These are phyloP conservation scores for Testicularia cyperi DNA, from an alignment of 1,284 basidiomycete species.

Conservation along the genomic window DNA sequence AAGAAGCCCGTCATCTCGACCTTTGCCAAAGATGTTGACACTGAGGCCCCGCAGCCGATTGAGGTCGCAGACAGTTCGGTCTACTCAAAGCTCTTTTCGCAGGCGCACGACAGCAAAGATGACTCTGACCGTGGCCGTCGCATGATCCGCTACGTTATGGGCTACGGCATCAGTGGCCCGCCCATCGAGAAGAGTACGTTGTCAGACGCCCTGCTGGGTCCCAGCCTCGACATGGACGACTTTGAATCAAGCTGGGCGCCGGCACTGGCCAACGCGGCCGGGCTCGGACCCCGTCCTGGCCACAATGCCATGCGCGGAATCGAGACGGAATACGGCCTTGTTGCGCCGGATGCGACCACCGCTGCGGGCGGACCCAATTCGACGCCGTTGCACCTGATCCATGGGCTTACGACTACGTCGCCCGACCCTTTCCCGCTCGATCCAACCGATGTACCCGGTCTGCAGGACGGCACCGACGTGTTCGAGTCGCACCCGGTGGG, in stretches of 20 bases:
- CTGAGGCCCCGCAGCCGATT: conserved; percentile 27
- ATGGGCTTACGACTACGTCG: conserved; percentile 52
- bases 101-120: conserved; percentile 28
- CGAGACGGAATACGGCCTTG: conserved; percentile 32
- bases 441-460: conserved; percentile 47
- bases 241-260: conserved; percentile 53
- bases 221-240: conserved; percentile 48
- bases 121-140: conserved; percentile 6
- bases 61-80: conserved; percentile 37
- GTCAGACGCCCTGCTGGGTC: conserved; percentile 47
- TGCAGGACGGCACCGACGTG: conserved; percentile 28
- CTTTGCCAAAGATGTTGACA: conserved; percentile 38
- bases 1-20: conserved; percentile 47
- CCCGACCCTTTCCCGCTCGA: conserved; percentile 54
- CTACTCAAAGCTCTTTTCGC: conserved; percentile 31
- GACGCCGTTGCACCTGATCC: conserved; percentile 56
- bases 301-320: conserved; percentile 3
- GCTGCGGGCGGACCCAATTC: conserved; percentile 52
- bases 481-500: conserved; percentile 16
- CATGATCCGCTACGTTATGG: conserved; percentile 53
- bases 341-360: conserved; percentile 17
- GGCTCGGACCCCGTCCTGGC: conserved; percentile 24
- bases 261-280: conserved; percentile 46
- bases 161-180: conserved; percentile 55
- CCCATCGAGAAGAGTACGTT: conserved; percentile 48